phyloP scores from a whole-genome alignment of 805 yeast species.

The Wickerhamiella vanderwaltii region DNA sequence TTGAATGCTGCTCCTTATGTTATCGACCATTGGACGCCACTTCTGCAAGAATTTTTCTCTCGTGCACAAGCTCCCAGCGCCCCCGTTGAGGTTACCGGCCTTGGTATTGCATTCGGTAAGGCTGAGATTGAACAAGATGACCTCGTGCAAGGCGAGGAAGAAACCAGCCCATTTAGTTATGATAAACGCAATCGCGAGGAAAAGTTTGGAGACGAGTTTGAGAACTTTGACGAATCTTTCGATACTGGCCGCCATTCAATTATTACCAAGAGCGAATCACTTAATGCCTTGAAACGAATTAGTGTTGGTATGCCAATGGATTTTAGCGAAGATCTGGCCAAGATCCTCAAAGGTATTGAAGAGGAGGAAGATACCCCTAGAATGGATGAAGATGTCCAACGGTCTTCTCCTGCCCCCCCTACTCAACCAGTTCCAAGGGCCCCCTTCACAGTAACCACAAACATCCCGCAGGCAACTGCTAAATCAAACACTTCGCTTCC shows the following conservation, averaged over 20 bases:
- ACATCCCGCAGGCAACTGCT: background rate
- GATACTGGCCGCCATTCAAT: background rate
- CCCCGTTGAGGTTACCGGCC: background rate
- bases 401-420: background rate
- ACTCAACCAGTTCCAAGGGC: background rate
- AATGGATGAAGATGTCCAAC: background rate
- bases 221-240: constrained; percentile 1
- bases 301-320: constrained; percentile 11
- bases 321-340: constrained; percentile 11
- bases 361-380: constrained; percentile 1
- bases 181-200: constrained; percentile 6
- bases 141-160: no score
- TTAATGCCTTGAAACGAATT: constrained; percentile 10
- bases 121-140: no score
- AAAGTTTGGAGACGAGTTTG: constrained; percentile 11
- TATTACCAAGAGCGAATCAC: background rate
- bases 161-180: no score
- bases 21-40: constrained; percentile 7
- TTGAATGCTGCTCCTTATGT: constrained; percentile 9
- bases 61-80: background rate
- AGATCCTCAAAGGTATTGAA: constrained; percentile 8
- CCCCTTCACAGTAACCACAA: background rate
- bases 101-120: constrained; percentile 7
- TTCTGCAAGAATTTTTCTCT: constrained; percentile 1
- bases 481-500: background rate